phyloP scores from a whole-genome alignment of 2,329 filamentous ascomycete genomes.

The Knoxdaviesia proteae region DNA sequence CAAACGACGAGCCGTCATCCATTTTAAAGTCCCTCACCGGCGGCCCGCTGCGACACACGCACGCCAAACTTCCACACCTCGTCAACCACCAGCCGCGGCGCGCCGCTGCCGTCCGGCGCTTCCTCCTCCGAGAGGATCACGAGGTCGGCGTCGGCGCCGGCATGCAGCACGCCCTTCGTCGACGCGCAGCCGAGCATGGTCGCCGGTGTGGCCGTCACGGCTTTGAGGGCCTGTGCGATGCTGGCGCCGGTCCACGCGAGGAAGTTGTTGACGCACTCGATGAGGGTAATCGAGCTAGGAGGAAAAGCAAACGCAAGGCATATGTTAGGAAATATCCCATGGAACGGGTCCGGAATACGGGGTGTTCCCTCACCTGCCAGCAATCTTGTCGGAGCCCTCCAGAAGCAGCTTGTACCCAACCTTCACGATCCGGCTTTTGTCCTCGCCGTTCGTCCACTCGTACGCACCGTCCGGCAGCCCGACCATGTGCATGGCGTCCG shows the following conservation, averaged over 20 bases:
- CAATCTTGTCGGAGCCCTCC: slow-evolving; percentile 61
- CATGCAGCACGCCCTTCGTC: slow-evolving; percentile 42
- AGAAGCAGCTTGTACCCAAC: slow-evolving; percentile 51
- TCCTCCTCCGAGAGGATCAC: slow-evolving; percentile 40
- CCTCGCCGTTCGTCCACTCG: slow-evolving; percentile 59
- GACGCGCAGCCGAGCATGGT: slow-evolving; percentile 49
- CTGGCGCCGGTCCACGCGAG: slow-evolving; percentile 49
- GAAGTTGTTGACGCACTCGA: slow-evolving; percentile 71
- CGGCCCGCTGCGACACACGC: slow-evolving; percentile 15
- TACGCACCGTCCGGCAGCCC: slow-evolving; percentile 71
- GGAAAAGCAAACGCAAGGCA: background rate
- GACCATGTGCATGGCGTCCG: slow-evolving; percentile 76
- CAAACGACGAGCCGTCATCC: too few species aligned
- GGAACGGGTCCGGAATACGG: background rate
- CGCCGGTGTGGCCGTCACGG: slow-evolving; percentile 59
- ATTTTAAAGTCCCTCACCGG: background rate
- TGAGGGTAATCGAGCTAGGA: slow-evolving; percentile 43
- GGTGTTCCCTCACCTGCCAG: slow-evolving; percentile 38
- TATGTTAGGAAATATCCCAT: background rate
- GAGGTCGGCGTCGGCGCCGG: slow-evolving; percentile 47
- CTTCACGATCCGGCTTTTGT: slow-evolving; percentile 41
- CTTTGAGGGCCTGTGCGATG: slow-evolving; percentile 46
- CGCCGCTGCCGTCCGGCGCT: slow-evolving; percentile 16
- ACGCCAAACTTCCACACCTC: slow-evolving; percentile 65
- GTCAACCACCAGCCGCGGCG: slow-evolving; percentile 38